Conservation (phyloP, 192 early-diverging fungal genomes). For the Coemansia javaensis region DNA sequence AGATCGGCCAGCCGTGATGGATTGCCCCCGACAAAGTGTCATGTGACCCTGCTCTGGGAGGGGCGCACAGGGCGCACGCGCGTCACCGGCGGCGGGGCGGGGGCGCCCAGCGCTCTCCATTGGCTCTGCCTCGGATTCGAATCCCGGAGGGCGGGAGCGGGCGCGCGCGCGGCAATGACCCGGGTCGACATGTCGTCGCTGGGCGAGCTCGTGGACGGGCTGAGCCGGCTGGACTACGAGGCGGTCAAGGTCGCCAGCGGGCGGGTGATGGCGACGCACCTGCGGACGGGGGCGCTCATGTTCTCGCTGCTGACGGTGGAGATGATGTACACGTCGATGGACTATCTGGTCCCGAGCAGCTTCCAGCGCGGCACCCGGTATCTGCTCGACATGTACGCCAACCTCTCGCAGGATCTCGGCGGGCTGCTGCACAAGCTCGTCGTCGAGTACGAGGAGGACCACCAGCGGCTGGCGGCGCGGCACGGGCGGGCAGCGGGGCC, state of each 20-base stretch:
- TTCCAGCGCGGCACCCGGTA: constrained; percentile 44
- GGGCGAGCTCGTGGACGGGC: constrained; percentile 37
- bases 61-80: no score
- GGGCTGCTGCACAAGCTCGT: constrained; percentile 30
- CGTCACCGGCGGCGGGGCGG: no score
- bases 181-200: constrained; percentile 41
- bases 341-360: constrained; percentile 39
- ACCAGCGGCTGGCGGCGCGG: constrained; percentile 20
- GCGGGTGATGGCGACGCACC: constrained; percentile 48
- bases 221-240: constrained; percentile 48
- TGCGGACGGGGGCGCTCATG: constrained; percentile 45
- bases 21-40: background rate
- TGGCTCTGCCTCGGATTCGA: no score
- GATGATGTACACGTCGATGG: constrained; percentile 53
- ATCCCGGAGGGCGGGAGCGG: background rate
- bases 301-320: constrained; percentile 49
- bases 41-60: background rate
- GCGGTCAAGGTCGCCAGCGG: constrained; percentile 41
- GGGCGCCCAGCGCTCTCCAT: no score
- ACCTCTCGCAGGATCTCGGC: constrained; percentile 26
- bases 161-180: constrained; percentile 11
- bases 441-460: constrained; percentile 37
- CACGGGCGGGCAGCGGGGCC: no score
- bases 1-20: background rate
- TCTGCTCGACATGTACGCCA: constrained; percentile 34